phyloP scores from a whole-genome alignment of 495 filamentous ascomycete genomes.

The Gamarada debralockiae region DNA sequence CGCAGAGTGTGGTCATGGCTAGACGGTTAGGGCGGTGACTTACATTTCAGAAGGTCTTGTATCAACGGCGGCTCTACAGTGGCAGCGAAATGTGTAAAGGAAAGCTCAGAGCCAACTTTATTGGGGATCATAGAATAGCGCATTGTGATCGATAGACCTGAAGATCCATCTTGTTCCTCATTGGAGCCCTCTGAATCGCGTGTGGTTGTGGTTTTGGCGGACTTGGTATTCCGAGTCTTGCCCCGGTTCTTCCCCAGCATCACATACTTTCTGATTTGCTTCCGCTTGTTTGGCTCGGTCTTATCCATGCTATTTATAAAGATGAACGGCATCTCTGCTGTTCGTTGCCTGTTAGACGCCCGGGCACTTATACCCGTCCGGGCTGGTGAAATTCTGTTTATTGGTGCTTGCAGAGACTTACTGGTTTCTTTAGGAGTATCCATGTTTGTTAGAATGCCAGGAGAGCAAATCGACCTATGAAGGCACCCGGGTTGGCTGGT shows the following conservation, averaged over 20 bases:
- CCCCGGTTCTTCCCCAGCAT: constrained; percentile 45
- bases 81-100: constrained; percentile 1
- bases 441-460: too few species aligned
- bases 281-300: constrained; percentile 7
- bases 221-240: constrained; percentile 18
- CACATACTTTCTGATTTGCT: constrained; percentile 32
- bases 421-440: too few species aligned
- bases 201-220: background rate
- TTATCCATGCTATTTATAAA: background rate
- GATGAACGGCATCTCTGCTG: background rate
- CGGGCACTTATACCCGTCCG: too few species aligned
- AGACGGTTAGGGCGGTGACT: too few species aligned
- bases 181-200: constrained; percentile 19
- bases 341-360: too few species aligned
- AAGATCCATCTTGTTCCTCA: too few species aligned
- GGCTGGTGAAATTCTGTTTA: too few species aligned
- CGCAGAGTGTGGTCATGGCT: too few species aligned
- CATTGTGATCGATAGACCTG: background rate
- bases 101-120: constrained; percentile 5
- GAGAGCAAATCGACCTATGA: too few species aligned
- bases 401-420: too few species aligned
- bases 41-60: background rate
- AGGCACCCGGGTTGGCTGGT: too few species aligned
- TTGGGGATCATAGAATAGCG: background rate
- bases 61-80: background rate